Evolutionary conservation across 2,329 filamentous ascomycete genomes (phyloP), one percentile per base, ranked within the genome.

Genomic region (Aspergillus unguis): DNA sequence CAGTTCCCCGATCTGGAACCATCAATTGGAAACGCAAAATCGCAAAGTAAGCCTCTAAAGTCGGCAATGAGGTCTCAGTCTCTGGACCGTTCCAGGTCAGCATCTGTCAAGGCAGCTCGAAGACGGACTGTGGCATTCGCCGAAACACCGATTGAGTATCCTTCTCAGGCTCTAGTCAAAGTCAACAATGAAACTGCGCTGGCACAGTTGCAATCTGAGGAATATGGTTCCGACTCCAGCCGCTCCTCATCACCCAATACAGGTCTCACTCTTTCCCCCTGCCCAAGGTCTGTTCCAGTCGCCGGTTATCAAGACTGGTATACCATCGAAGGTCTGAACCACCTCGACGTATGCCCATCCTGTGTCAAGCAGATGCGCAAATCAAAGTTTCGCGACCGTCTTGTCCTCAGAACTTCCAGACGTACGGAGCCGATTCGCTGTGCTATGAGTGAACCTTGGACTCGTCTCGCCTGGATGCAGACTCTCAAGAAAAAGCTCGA

Each of bases 361-460:
- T 97, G 92, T 72, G 90, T 88, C 67, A 77, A 80, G 2, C 79
- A 80, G 5, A 81, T 90, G 6, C 90, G 92, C 59, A 79, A 81
- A 26, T 87, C 88, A 0, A 77, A 82, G 23, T 95, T 88, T 65
- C 79, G 83, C 2, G 77, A 81, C 11, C 77, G 84, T 32, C 90
- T 96, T 62, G 75, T 85, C 8, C 79, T 80, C 3, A 82, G 83
- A 33, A 78, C 83, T 29, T 75, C 78, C 28, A 82, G 84, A 11
- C 74, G 79, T 2, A 79, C 82, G 10, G 75, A 78, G 37, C 77
- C 82, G 42, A 78, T 88, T 6, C 77, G 80, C 42, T 97, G 92
- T 72, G 86, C 91, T 58, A 90, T 96, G 70, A 89, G 88, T 29
- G 80, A 83, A 9, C 83, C 86, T 1, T 96, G 91, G 90, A 86